These are phyloP conservation scores for Mycena crocata DNA, from an alignment of 768 basidiomycete species.

Conservation along the genomic window DNA sequence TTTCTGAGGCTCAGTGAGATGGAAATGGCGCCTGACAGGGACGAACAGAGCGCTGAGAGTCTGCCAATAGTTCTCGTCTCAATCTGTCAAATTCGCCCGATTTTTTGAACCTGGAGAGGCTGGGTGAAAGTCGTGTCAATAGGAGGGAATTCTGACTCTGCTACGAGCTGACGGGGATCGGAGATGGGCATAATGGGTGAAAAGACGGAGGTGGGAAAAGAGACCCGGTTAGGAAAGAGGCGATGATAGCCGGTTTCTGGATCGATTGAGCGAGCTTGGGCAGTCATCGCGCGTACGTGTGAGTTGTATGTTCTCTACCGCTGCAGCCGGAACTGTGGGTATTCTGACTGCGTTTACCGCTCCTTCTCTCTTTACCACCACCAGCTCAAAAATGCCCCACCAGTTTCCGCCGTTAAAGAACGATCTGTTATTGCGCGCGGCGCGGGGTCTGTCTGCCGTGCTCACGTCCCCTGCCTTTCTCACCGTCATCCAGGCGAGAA, in stretches of 20 bases:
- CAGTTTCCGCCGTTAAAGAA: conserved; percentile 84
- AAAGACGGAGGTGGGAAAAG: no score
- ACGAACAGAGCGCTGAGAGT: conserved; percentile 71
- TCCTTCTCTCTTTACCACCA: conserved; percentile 31
- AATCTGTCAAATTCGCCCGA: conserved; percentile 83
- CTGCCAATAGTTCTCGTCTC: conserved; percentile 69
- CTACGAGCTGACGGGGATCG: conserved; percentile 71
- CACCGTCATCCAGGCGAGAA: conserved; percentile 67
- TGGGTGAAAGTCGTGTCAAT: conserved; percentile 1
- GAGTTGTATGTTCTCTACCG: conserved; percentile 7
- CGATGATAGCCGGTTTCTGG: background rate
- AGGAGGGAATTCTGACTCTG: conserved; percentile 60
- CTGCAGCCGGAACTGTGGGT: conserved; percentile 23
- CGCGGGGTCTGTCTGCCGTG: conserved; percentile 64
- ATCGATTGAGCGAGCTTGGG: conserved; percentile 2
- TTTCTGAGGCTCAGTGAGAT: conserved; percentile 20
- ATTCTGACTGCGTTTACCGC: conserved; percentile 22
- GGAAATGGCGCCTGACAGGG: conserved; percentile 17
- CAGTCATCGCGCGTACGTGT: conserved; percentile 18
- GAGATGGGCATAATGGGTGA: conserved; percentile 60
- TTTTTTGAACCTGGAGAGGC: conserved; percentile 72
- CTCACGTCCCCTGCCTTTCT: background rate
- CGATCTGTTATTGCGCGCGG: conserved; percentile 90
- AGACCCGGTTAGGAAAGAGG: background rate
- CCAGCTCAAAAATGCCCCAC: conserved; percentile 46